Conservation (phyloP, 495 filamentous ascomycete genomes). For the Lepraria neglecta region DNA sequence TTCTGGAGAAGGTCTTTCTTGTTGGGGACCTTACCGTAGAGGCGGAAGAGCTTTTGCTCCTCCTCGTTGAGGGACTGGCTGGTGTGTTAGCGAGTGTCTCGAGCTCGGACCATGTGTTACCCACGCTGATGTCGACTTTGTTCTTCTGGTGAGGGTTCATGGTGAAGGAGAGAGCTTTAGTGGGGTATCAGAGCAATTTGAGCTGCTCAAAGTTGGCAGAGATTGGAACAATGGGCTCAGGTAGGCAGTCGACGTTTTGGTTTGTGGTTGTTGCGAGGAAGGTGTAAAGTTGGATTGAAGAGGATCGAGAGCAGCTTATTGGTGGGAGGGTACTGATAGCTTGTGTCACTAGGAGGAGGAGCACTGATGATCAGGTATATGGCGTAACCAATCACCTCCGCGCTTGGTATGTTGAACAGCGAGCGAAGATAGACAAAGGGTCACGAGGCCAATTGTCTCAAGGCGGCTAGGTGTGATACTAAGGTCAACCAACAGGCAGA, state of each 20-base stretch:
- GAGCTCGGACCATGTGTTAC: constrained; percentile 32
- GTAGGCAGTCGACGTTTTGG: not conserved
- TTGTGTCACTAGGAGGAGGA: not conserved
- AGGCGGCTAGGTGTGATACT: not conserved
- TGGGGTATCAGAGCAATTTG: not conserved
- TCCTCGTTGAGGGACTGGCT: constrained; percentile 76
- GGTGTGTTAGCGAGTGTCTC: constrained; percentile 20
- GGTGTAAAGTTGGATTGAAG: not conserved
- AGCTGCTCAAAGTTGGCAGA: not conserved
- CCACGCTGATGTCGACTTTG: constrained; percentile 90
- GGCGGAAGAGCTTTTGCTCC: constrained; percentile 89
- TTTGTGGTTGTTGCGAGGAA: not conserved
- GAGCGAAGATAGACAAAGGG: not conserved
- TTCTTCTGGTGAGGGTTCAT: constrained; percentile 98
- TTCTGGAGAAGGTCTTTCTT: constrained; percentile 96
- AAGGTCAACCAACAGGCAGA: too few species aligned
- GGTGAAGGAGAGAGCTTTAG: constrained; percentile 28
- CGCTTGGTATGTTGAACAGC: not conserved
- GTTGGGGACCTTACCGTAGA: constrained; percentile 94
- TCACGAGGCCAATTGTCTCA: not conserved
- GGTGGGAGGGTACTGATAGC: too few species aligned
- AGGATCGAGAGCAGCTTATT: too few species aligned
- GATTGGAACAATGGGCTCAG: not conserved
- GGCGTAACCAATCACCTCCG: not conserved
- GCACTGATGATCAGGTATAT: not conserved